Evolutionary conservation across 2,329 filamentous ascomycete species (phyloP), one percentile per base, ranked within the genome.

Genomic region (Talaromyces sp.): DNA sequence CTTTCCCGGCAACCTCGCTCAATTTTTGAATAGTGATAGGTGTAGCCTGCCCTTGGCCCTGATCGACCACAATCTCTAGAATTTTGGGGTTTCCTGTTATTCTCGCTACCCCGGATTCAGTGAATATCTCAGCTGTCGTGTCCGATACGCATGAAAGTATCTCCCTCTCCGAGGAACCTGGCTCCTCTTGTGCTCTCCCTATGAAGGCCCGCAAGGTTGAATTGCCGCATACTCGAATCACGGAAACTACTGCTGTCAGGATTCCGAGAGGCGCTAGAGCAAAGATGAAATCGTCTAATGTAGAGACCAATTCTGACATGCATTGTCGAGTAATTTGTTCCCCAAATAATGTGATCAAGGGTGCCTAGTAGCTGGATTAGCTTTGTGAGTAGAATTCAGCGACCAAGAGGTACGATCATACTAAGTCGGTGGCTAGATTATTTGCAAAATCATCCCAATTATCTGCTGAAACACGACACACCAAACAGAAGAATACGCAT

Each of bases 241-340:
- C 77, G 0, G 77, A 76, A 0, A 83, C 78, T 0, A 83, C 72
- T 0, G 74, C 74, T 0, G 82, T 84, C 13, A 83, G 67, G 3
- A 83, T 79, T 0, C 82, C 80, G 1, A 84, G 63, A 0, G 82
- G 83, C 0, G 76, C 81, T 58, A 83, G 74, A 0, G 82, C 78
- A n/a, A 85, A 76, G 3, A 82, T 78, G 1, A 84, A 70, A 43
- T 79, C 78, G 47, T 84, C 83, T 0, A 78, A 69, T 54, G 75
- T 71, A 2, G 72, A 75, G 2, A 79, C 73, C 0, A 78, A 77
- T 39, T 82, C 76, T 56, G 79, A 82, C 27, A 84, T 74, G 62
- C 81, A 84, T 68, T 84, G 82, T 69, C 79, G 83, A 0, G 81
- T 80, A 3, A 82, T 76, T 22, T 77, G 73, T 47, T 84, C 81